Percentiles rank a stretch among this genome's conserved stretches.
Evolutionary conservation across 306 rosid genomes (phyloP).

Genomic region (Trifolium fragiferum): DNA sequence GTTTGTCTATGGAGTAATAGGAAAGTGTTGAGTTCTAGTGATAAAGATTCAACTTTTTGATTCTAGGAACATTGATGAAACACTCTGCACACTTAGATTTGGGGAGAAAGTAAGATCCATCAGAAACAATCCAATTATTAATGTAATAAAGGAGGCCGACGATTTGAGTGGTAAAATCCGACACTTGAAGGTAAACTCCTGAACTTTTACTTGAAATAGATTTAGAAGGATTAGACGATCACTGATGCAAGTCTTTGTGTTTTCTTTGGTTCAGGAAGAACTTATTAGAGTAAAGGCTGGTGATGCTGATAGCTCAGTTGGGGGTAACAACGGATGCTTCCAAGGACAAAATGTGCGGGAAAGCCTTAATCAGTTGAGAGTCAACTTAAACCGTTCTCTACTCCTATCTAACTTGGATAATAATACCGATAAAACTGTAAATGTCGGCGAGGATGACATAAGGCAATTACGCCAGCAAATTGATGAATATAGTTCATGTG

Average conservation of each 20-base stretch:
- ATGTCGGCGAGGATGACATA: conserved; percentile 67
- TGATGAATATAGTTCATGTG: conserved; percentile 59
- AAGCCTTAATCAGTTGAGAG: conserved; percentile 81
- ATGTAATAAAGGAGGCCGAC: conserved; percentile 76
- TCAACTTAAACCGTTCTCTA: conserved; percentile 86
- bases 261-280: conserved; percentile 69
- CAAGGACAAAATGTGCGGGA: conserved; percentile 74
- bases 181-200: conserved; percentile 73
- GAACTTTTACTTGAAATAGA: conserved; percentile 27
- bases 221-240: conserved; percentile 34
- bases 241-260: conserved; percentile 32
- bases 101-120: conserved; percentile 73
- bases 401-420: conserved; percentile 58
- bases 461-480: conserved; percentile 67
- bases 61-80: conserved; percentile 68
- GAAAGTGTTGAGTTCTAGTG: conserved; percentile 2
- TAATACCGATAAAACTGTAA: conserved; percentile 62
- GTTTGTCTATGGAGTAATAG: conserved; percentile 16
- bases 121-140: conserved; percentile 78
- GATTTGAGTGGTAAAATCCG: conserved; percentile 83
- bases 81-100: conserved; percentile 73
- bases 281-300: conserved; percentile 77
- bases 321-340: conserved; percentile 58
- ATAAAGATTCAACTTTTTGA: conserved; percentile 43
- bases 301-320: conserved; percentile 48